phyloP scores from a whole-genome alignment of 768 basidiomycete species.

The Leccinum longicurvipes region DNA sequence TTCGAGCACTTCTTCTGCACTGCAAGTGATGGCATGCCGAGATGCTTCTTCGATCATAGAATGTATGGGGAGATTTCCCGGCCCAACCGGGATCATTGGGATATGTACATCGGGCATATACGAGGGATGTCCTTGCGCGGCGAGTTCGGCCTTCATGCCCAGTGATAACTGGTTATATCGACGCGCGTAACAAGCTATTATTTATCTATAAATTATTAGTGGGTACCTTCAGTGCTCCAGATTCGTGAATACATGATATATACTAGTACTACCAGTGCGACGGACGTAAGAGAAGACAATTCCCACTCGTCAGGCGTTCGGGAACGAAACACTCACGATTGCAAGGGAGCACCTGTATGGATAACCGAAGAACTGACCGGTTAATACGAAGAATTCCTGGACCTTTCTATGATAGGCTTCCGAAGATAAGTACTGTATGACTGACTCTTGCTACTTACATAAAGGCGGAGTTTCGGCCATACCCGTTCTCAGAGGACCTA shows the following conservation, averaged over 20 bases:
- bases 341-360: background rate
- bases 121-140: background rate
- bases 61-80: background rate
- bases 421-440: no score
- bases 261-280: background rate
- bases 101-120: background rate
- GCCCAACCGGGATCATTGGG: background rate
- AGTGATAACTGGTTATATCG: background rate
- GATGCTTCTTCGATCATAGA: background rate
- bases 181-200: background rate
- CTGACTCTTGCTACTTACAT: no score
- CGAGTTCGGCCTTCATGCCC: background rate
- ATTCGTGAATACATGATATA: background rate
- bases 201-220: background rate
- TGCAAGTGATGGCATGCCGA: background rate
- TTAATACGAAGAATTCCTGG: no score
- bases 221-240: background rate
- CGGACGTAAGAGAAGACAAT: background rate
- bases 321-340: background rate
- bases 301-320: background rate
- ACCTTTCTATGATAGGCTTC: no score
- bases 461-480: no score
- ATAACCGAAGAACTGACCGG: no score
- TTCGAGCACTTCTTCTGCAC: background rate
- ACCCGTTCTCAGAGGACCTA: no score